phyloP scores from a whole-genome alignment of 805 yeast genomes.

The Candida maris region DNA sequence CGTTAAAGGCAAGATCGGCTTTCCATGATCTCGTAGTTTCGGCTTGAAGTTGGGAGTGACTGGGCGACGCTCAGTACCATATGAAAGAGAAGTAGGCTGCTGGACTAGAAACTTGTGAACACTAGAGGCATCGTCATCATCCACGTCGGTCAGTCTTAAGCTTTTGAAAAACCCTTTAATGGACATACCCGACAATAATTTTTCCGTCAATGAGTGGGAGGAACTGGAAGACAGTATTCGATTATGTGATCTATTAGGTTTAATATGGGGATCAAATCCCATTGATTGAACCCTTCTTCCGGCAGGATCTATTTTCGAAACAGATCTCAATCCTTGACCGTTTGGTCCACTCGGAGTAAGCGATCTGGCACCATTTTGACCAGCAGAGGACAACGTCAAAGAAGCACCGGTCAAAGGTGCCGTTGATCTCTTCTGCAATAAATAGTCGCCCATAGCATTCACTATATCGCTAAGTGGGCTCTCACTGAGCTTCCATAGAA shows the following conservation, averaged over 20 bases:
- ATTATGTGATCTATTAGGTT: slow-evolving; percentile 3
- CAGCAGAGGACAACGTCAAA: background rate
- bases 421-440: slow-evolving; percentile 44
- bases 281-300: slow-evolving; percentile 26
- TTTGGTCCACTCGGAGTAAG: background rate
- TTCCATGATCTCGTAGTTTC: slow-evolving; percentile 24
- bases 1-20: slow-evolving; percentile 50
- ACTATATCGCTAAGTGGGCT: slow-evolving; percentile 65
- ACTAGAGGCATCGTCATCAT: slow-evolving; percentile 20
- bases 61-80: slow-evolving; percentile 49
- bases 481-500: slow-evolving; percentile 59
- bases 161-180: slow-evolving; percentile 20
- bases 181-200: slow-evolving; percentile 17
- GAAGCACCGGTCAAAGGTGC: background rate
- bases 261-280: slow-evolving; percentile 13
- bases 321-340: slow-evolving; percentile 1
- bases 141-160: slow-evolving; percentile 21
- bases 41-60: slow-evolving; percentile 51
- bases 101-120: slow-evolving; percentile 22
- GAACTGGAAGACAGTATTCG: slow-evolving; percentile 24
- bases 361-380: background rate
- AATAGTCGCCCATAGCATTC: slow-evolving; percentile 58
- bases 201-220: slow-evolving; percentile 20
- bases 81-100: slow-evolving; percentile 27
- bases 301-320: slow-evolving; percentile 6